Base-by-base conservation (phyloP, 2,329 filamentous ascomycete species). In the Aspergillus quadricinctus region DNA sequence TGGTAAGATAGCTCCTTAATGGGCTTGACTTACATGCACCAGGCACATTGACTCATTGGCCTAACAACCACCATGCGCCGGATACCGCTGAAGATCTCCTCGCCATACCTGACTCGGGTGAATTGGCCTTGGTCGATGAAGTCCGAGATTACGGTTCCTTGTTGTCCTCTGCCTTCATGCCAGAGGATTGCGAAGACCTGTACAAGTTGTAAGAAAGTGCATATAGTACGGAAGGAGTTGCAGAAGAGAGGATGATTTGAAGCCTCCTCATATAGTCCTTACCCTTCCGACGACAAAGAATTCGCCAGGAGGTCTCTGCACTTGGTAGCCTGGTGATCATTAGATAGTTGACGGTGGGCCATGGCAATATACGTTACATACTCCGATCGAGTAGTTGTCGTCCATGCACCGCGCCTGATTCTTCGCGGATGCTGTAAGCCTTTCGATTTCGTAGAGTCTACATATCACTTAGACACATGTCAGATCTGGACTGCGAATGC, bases 11-110 rank as follows among this genome's bases (percentile, higher is more conserved):
- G 17, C n/a, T 41, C 11, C 6, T 3, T 3, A 1, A 5, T n/a
- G 3, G 1, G 23, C 5, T 46, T 46, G 19, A 61, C 70, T 62
- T 67, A 73, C 71, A 75, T 58, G 48, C 70, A 75, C 63, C 64
- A 72, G 23, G 63, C 67, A 52, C 64, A 70, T 7, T 66, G 63
- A 3, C 57, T 57, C 6, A 61, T 54, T 40, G 61, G 52, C 46
- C 61, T 69, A 75, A 72, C 56, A 2, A 74, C 69, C 14, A 72
- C 63, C 63, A 74, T 73, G 40, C 69, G 66, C 7, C 70, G 67
- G 52, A 72, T 69, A 14, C 60, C 64, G 52, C 62, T 66, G 45
- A 69, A 66, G 37, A 69, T 68, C 1, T 45, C 48, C 52, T 72
- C 61, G 3, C 61, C 59, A 48, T 59, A 67, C 25, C 40, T 59